A percentile compares a stretch with the other conserved stretches of the same genome.
phyloP scores from a whole-genome alignment of 169 alveolate species.

The Plasmodium chabaudi region DNA sequence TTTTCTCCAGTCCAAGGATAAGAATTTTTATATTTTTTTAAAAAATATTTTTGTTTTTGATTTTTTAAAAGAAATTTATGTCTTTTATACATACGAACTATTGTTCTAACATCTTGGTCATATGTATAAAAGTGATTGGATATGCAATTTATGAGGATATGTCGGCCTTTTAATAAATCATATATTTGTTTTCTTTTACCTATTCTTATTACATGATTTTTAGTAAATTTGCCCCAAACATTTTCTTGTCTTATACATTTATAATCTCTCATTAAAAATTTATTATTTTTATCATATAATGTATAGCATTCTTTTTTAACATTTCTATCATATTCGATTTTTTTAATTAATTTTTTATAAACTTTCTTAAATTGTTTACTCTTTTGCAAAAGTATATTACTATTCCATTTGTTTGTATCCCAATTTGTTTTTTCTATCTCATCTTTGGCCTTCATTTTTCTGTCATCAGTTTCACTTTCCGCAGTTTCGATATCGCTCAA shows the following conservation, averaged over 20 bases:
- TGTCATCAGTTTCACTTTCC: not conserved
- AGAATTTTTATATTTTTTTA: constrained; percentile 30
- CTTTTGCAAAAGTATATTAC: not conserved
- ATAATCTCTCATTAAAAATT: constrained; percentile 49
- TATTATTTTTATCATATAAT: constrained; percentile 47
- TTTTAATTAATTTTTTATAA: constrained; percentile 42
- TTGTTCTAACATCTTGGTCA: constrained; percentile 30
- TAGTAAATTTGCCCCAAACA: constrained; percentile 36
- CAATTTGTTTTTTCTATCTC: not conserved
- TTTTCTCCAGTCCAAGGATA: constrained; percentile 71
- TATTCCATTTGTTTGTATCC: not conserved
- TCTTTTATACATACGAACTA: constrained; percentile 31
- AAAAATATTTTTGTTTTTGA: constrained; percentile 20
- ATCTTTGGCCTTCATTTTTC: not conserved
- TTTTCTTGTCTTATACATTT: constrained; percentile 57
- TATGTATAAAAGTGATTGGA: constrained; percentile 35
- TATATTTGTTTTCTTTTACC: constrained; percentile 11
- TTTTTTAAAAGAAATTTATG: constrained; percentile 40
- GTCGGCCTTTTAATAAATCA: constrained; percentile 7
- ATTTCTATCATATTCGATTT: constrained; percentile 41
- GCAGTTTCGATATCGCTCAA: not conserved
- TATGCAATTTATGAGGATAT: constrained; percentile 27
- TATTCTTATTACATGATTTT: constrained; percentile 15
- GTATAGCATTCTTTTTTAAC: constrained; percentile 10
- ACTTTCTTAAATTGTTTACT: constrained; percentile 8